These are phyloP conservation scores for Chlorella sp. DNA, from an alignment of 139 green algal species.

Conservation along the genomic window DNA sequence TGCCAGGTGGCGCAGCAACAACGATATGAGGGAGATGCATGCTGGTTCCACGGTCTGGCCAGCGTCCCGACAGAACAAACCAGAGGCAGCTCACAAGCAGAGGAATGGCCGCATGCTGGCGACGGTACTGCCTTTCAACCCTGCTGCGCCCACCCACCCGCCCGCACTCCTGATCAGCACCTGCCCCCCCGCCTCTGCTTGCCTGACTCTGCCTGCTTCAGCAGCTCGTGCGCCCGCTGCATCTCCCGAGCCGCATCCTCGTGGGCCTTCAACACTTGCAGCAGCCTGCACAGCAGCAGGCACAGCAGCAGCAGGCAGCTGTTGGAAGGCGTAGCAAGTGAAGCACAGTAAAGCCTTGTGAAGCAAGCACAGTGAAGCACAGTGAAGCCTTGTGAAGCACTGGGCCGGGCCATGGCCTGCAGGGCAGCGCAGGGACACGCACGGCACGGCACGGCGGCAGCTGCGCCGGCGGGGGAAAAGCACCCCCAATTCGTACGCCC, in stretches of 20 bases:
- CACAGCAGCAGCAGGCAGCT: background rate
- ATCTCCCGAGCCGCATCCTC: constrained; percentile 15
- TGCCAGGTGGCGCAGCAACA: too few relatives aligned
- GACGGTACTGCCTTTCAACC: too few relatives aligned
- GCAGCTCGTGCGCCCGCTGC: constrained; percentile 1
- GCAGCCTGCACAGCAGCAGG: background rate
- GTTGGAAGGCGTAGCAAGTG: background rate
- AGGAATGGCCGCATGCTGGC: background rate
- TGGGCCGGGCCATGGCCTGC: background rate
- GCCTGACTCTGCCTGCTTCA: constrained; percentile 3
- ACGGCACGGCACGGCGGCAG: too few relatives aligned
- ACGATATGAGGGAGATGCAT: too few relatives aligned
- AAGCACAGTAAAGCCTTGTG: too few relatives aligned
- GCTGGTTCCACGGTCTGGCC: too few relatives aligned
- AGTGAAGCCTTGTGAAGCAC: too few relatives aligned
- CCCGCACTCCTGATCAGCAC: background rate
- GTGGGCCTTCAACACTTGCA: constrained; percentile 12
- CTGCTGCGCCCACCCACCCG: too few relatives aligned
- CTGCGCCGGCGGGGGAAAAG: background rate
- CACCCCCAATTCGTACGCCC: background rate
- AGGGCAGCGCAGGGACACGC: too few relatives aligned
- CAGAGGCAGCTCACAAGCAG: too few relatives aligned
- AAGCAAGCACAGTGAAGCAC: background rate
- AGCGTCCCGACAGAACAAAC: too few relatives aligned
- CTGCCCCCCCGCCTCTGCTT: background rate